Conservation (phyloP, 805 yeast genomes). For the Spathaspora passalidarum region DNA sequence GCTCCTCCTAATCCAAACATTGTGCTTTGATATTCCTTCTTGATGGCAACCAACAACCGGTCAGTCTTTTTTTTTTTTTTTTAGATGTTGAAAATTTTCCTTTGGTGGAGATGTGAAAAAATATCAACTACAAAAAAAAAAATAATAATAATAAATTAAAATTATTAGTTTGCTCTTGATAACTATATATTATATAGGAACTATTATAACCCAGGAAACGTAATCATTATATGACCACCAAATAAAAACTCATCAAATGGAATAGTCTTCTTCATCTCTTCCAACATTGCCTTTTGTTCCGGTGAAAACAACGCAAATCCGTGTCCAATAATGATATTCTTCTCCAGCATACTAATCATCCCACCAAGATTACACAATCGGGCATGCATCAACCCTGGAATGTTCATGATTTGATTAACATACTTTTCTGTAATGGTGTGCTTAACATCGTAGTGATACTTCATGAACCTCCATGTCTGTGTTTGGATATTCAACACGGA, state of each 20-base stretch:
- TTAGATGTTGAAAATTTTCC: background rate
- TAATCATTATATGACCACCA: constrained; percentile 35
- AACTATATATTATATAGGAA: too few relatives aligned
- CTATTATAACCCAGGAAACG: constrained; percentile 34
- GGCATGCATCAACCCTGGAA: constrained; percentile 24
- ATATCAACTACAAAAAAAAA: background rate
- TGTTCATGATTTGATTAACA: constrained; percentile 15
- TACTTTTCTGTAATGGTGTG: constrained; percentile 22
- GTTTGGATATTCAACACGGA: constrained; percentile 36
- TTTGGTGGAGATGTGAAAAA: background rate
- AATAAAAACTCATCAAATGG: constrained; percentile 22
- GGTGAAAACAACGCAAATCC: constrained; percentile 34
- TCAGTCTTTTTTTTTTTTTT: background rate
- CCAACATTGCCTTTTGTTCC: constrained; percentile 25
- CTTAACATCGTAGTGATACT: constrained; percentile 30
- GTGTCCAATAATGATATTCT: constrained; percentile 34
- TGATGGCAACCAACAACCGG: background rate
- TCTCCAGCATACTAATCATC: constrained; percentile 29
- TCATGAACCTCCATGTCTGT: constrained; percentile 39
- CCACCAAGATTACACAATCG: constrained; percentile 30
- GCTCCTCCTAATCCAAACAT: constrained; percentile 82
- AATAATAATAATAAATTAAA: background rate
- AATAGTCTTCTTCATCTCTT: constrained; percentile 14
- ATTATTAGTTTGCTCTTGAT: too few relatives aligned
- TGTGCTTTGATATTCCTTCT: background rate